Percentiles rank a stretch among this genome's conserved stretches.
These are phyloP conservation scores for Asterochloris sp. DNA, from an alignment of 139 green algal genomes.

Conservation along the genomic window DNA sequence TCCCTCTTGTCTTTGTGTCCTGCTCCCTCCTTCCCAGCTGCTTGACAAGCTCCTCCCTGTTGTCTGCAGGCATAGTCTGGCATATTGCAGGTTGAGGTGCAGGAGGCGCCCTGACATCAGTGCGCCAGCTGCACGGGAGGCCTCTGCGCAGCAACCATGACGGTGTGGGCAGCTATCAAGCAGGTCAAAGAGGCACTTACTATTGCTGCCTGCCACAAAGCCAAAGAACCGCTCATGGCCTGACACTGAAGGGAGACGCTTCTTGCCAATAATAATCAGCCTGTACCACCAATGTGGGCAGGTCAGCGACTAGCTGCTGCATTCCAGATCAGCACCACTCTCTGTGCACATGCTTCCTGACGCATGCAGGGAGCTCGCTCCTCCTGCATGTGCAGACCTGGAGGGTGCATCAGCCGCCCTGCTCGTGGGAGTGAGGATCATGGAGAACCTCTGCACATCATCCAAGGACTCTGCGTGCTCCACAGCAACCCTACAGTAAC, in stretches of 20 bases:
- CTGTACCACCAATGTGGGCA: slow-evolving; percentile 6
- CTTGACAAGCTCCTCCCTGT: slow-evolving; percentile 29
- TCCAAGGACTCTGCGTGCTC: slow-evolving; percentile 30
- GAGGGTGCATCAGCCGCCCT: neutral
- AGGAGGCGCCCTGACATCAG: neutral
- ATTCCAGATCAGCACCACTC: no score
- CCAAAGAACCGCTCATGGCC: slow-evolving; percentile 56
- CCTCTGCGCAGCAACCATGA: no score
- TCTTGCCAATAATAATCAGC: slow-evolving; percentile 50
- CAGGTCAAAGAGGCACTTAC: neutral
- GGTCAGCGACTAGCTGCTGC: no score
- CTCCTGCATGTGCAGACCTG: no score
- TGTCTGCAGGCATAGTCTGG: slow-evolving; percentile 3
- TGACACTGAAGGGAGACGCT: slow-evolving; percentile 34
- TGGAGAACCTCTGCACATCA: slow-evolving; percentile 55
- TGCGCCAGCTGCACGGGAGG: no score
- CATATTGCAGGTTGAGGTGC: neutral
- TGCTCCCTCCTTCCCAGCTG: slow-evolving; percentile 29
- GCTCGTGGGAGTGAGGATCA: slow-evolving; percentile 28
- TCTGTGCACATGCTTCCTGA: no score
- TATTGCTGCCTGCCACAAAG: slow-evolving; percentile 31
- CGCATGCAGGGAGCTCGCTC: no score
- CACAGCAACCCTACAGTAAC: neutral
- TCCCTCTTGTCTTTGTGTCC: slow-evolving; percentile 42
- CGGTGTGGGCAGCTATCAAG: neutral